These are phyloP conservation scores for Tubosaeta sp. DNA, from an alignment of 768 basidiomycete genomes.

Conservation along the genomic window DNA sequence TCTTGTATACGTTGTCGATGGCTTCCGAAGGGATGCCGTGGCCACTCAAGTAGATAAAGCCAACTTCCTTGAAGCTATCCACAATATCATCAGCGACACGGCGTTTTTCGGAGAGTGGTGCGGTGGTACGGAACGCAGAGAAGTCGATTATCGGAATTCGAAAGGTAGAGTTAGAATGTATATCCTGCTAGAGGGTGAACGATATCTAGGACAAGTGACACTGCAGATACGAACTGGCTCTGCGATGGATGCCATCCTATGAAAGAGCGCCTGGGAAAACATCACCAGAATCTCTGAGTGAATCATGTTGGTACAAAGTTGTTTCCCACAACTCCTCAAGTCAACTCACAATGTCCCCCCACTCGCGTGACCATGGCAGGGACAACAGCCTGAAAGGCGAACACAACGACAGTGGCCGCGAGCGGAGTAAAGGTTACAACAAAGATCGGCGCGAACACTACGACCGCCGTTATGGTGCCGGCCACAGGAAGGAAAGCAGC, in stretches of 20 bases:
- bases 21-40: conserved; percentile 62
- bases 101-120: conserved; percentile 50
- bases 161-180: conserved; percentile 40
- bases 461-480: conserved; percentile 14
- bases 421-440: conserved; percentile 7
- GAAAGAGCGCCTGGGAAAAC: no score
- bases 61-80: conserved; percentile 71
- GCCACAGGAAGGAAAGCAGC: conserved; percentile 10
- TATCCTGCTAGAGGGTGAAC: conserved; percentile 24
- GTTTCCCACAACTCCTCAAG: conserved; percentile 16
- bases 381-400: conserved; percentile 11
- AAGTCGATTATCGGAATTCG: conserved; percentile 79
- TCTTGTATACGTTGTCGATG: conserved; percentile 57
- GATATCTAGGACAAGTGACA: neutral
- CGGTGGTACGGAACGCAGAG: conserved; percentile 52
- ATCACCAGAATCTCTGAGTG: no score
- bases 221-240: conserved; percentile 13
- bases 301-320: no score
- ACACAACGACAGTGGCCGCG: conserved; percentile 7
- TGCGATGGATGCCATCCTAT: no score
- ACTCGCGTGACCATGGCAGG: conserved; percentile 13
- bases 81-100: conserved; percentile 63
- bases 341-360: conserved; percentile 11
- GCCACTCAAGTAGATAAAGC: conserved; percentile 75
- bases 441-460: conserved; percentile 4